Base-by-base conservation (phyloP, 345 rosid genomes). In the Erucastrum elatum region DNA sequence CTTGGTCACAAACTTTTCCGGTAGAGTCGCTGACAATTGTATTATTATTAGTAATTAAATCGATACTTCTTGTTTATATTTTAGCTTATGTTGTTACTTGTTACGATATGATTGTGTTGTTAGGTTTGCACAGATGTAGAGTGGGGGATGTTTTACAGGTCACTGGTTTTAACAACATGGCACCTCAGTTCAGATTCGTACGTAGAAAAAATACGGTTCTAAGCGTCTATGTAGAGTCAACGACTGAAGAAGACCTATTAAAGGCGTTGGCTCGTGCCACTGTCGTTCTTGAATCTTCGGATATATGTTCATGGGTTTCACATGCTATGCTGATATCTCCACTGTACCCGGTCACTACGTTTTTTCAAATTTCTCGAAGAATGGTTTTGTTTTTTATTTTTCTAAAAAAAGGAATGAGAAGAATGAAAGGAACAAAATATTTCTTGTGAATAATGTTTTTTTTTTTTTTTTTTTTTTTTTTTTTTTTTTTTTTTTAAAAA, bases 101-200 rank as follows among this genome's bases (percentile, higher is more conserved):
- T 21, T 21, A 5, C 1, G 1, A n/a, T 12, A n/a, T 49, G 56
- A 1, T 51, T 51, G 2, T 58, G 8, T 10, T 59, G 5, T 13
- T 59, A 26, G 64, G 64, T 4, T 59, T 59, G 11, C 33, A 59
- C 64, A 59, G 64, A 59, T 59, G 15, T 59, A 59, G 64, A 59
- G 15, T 26, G 33, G 64, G 64, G 0, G 33, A 59, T 59, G 33
- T 59, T 1, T 10, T 59, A 59, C 15, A 59, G 8, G 64, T 26
- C 15, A 10, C 64, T 59, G 64, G 64, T 0, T 59, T 26, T 26
- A 10, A 59, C 64, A 59, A 59, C 1, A 26, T 4, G n/a, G 2
- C 64, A 26, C 64, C 64, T 3, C 64, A 26, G 2, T 59, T 59
- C 13, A 59, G 64, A 26, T 59, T 59, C 2, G 15, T 59, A 26